Evolutionary conservation across 495 filamentous ascomycete species (phyloP), one percentile per base, ranked within the genome.

Genomic region (Xylaria castorea): DNA sequence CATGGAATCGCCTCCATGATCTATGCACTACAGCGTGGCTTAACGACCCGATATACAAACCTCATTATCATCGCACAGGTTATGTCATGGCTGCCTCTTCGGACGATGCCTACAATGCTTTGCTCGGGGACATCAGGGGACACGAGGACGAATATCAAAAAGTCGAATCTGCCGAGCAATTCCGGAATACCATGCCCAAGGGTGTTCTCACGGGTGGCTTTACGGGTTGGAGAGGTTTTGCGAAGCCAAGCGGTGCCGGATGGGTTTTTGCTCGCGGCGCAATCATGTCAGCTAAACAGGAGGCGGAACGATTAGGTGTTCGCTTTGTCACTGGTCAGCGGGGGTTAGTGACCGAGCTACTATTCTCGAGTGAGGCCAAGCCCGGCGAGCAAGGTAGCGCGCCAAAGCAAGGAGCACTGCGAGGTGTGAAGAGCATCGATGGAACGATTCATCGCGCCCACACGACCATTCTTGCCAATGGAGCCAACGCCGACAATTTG

Each of bases 221-320:
- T 61, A 82, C 81, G 0, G 78, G 78, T 0, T 89, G 87, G 87
- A 84, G 84, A 68, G 87, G 87, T 18, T 86, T 81, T 76, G 78
- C 81, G 25, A 85, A 81, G 60, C 73, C 81, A 18, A 70, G 70
- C 3, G 81, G 83, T 22, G 83, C 86, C 0, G 87, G 87, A 16
- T 89, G 87, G 87, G 83, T 87, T 1, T 82, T 83, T 70, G 86
- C 87, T 0, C 75, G 77, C 9, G 83, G 82, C n/a, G 85, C 87
- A 0, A 78, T 88, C 71, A 42, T 83, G 11, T 81, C 85, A 38
- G 81, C 84, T 11, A 80, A 81, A 68, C 77, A 71, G 0, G 85
- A 88, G 66, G 85, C 85, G 1, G 62, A 76, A 66, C 75, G 80
- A 6, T 73, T 88, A 1, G 87, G 87, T 6, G 86, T 82, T 0